A percentile compares a stretch with the other conserved stretches of the same genome.
Conservation (phyloP, 345 rosid species). For the Hibiscus syriacus region DNA sequence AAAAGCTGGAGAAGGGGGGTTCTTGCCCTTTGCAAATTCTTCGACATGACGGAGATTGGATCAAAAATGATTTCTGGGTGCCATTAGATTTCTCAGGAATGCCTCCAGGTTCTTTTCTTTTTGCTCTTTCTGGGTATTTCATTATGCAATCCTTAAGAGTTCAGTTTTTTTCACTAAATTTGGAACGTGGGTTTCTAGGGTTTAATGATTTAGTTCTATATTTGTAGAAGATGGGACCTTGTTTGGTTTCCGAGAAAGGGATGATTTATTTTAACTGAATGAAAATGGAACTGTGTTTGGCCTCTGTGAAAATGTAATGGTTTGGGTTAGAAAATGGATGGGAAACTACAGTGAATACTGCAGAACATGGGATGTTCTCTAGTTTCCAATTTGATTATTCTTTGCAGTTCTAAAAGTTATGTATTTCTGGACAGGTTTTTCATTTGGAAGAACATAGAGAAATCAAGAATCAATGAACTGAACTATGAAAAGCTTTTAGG, state of each 20-base stretch:
- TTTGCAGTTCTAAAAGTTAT: neutral
- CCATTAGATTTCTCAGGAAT: slow-evolving; percentile 41
- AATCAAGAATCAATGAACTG: slow-evolving; percentile 34
- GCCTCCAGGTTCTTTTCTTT: slow-evolving; percentile 38
- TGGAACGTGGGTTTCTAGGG: neutral
- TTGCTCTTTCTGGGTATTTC: neutral
- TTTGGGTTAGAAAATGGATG: neutral
- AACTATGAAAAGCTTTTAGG: slow-evolving; percentile 49
- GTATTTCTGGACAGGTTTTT: slow-evolving; percentile 42
- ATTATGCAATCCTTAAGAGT: neutral
- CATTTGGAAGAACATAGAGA: slow-evolving; percentile 51
- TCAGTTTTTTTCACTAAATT: neutral
- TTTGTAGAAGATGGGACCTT: neutral
- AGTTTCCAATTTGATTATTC: neutral
- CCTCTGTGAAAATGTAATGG: neutral
- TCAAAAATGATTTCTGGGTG: slow-evolving; percentile 52
- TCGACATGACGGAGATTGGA: slow-evolving; percentile 60
- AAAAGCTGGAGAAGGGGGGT: slow-evolving; percentile 17
- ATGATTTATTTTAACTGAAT: no score
- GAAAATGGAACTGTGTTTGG: no score
- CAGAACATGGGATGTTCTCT: no score
- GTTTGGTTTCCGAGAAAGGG: slow-evolving; percentile 3
- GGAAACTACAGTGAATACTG: neutral
- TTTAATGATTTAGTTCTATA: neutral
- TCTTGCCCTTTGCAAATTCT: slow-evolving; percentile 47